phyloP scores from a whole-genome alignment of 2,329 filamentous ascomycete genomes.

The Daldinia sp. region DNA sequence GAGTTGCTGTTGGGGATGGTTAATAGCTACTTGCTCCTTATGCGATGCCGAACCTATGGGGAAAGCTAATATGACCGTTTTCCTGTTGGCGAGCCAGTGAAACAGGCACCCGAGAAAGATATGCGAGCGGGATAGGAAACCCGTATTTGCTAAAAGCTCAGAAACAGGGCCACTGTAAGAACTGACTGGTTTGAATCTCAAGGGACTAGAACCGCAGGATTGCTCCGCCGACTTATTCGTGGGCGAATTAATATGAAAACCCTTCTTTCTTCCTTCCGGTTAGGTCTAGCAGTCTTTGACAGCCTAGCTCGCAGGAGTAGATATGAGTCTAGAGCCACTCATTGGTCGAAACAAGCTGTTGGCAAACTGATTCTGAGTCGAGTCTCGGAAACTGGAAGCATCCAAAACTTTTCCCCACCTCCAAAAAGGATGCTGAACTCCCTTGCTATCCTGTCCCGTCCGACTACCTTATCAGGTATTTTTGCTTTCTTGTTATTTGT shows the following conservation, averaged over 20 bases:
- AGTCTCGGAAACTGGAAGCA: conserved; percentile 52
- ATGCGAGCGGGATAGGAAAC: conserved; percentile 33
- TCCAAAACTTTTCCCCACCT: conserved; percentile 49
- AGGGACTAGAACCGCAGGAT: conserved; percentile 43
- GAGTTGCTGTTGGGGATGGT: conserved; percentile 30
- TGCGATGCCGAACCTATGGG: conserved; percentile 44
- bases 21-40: conserved; percentile 44
- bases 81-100: conserved; percentile 44
- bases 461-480: conserved; percentile 35
- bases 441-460: conserved; percentile 31
- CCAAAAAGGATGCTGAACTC: conserved; percentile 37
- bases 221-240: conserved; percentile 41
- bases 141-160: conserved; percentile 36
- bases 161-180: conserved; percentile 39
- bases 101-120: conserved; percentile 45
- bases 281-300: conserved; percentile 49
- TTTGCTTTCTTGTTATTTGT: conserved; percentile 15
- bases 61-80: conserved; percentile 41
- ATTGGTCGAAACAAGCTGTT: conserved; percentile 49
- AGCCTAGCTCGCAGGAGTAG: conserved; percentile 47
- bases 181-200: conserved; percentile 44
- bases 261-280: conserved; percentile 49
- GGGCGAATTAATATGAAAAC: conserved; percentile 50
- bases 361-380: conserved; percentile 54
- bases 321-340: conserved; percentile 41